Conservation (phyloP, 768 basidiomycete genomes). For the Sporobolomyces pararoseus region DNA sequence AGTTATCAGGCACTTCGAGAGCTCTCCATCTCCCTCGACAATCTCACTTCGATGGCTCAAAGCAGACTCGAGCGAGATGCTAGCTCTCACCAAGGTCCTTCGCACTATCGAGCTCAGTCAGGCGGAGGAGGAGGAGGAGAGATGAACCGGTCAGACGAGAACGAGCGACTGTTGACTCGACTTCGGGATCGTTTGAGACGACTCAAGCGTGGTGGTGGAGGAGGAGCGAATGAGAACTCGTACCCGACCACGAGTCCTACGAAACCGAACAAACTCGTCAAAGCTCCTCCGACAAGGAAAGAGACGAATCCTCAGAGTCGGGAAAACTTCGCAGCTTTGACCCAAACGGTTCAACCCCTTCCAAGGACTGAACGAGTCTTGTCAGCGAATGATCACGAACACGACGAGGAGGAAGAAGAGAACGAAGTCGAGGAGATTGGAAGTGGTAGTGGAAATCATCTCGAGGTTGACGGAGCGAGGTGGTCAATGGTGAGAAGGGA, state of each 20-base stretch:
- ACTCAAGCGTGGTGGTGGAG: conserved; percentile 14
- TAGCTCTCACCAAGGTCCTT: background rate
- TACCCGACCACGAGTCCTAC: background rate
- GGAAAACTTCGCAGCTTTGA: background rate
- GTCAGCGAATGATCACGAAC: conserved; percentile 4
- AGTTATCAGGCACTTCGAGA: conserved; percentile 27
- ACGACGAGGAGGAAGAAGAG: background rate
- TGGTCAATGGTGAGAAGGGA: conserved; percentile 5
- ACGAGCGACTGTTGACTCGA: conserved; percentile 20
- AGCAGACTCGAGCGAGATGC: background rate
- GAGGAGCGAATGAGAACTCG: background rate
- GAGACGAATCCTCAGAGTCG: background rate
- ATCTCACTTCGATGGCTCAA: background rate
- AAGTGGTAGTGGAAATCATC: conserved; percentile 6
- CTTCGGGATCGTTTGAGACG: conserved; percentile 19
- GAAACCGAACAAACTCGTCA: conserved; percentile 25
- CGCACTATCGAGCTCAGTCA: background rate
- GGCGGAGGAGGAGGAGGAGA: conserved; percentile 1
- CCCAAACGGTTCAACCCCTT: background rate
- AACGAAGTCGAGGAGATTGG: background rate
- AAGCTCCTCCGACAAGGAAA: conserved; percentile 7
- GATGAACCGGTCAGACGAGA: conserved; percentile 7
- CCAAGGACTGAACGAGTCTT: background rate
- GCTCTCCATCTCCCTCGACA: conserved; percentile 13
- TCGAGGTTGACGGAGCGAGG: conserved; percentile 4